Evolutionary conservation across 179 eudicot genomes (phyloP).

Genomic region (Silene vulgaris): DNA sequence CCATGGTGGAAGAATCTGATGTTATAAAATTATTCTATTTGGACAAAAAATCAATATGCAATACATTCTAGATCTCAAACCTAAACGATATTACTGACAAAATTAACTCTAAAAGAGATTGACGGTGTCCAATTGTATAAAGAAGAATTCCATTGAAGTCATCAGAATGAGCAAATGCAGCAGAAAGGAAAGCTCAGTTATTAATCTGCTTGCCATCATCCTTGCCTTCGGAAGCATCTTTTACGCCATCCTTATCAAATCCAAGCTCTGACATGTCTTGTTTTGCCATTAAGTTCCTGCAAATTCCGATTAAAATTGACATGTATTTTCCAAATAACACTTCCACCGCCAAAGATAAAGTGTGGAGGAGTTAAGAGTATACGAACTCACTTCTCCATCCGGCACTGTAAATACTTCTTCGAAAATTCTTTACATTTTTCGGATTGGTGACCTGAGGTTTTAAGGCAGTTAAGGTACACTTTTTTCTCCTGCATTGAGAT

Average conservation of each 20-base stretch:
- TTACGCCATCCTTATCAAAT: conserved; percentile 39
- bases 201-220: conserved; percentile 19
- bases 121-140: background rate
- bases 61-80: too few relatives aligned
- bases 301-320: conserved; percentile 14
- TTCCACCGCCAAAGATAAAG: background rate
- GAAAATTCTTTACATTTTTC: conserved; percentile 69
- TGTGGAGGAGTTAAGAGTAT: background rate
- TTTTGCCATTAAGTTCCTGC: conserved; percentile 94
- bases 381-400: conserved; percentile 79
- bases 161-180: conserved; percentile 3
- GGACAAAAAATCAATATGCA: too few relatives aligned
- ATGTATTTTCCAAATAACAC: background rate
- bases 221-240: conserved; percentile 36
- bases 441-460: conserved; percentile 67
- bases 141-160: background rate
- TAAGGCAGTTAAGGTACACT: conserved; percentile 70
- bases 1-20: too few relatives aligned
- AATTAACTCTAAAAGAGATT: background rate
- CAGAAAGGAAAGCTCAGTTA: conserved; percentile 15
- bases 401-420: conserved; percentile 80
- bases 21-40: too few relatives aligned
- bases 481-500: conserved; percentile 64
- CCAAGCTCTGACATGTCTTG: conserved; percentile 94
- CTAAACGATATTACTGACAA: background rate